Percentiles rank a stretch among this genome's conserved stretches.
These are phyloP conservation scores for Fusarium paranaense DNA, from an alignment of 2,329 filamentous ascomycete species.

Conservation along the genomic window DNA sequence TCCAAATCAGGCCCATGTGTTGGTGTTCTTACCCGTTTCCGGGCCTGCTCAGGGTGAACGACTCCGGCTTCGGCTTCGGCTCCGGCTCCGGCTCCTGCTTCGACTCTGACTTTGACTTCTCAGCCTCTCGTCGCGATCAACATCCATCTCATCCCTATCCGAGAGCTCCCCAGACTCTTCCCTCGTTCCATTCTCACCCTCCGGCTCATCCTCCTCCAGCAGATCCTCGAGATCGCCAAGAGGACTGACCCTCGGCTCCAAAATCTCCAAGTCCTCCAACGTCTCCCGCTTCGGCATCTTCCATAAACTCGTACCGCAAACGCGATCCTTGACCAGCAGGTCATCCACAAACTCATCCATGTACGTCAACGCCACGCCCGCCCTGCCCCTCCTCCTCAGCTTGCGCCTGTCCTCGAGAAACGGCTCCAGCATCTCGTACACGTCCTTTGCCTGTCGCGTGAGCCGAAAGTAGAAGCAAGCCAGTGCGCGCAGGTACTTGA, in stretches of 20 bases:
- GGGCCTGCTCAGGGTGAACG: conserved; percentile 43
- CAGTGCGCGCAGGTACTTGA: conserved; percentile 89
- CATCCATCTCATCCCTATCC: conserved; percentile 54
- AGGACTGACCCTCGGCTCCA: conserved; percentile 88
- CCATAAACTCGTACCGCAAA: conserved; percentile 92
- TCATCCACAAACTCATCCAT: conserved; percentile 97
- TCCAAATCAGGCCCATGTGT: not conserved
- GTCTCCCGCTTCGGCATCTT: conserved; percentile 86
- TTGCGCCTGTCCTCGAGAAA: conserved; percentile 86
- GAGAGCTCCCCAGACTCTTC: conserved; percentile 57
- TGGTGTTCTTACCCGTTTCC: not conserved
- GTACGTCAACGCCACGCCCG: conserved; percentile 80
- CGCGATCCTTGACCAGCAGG: conserved; percentile 85
- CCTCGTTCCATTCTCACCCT: conserved; percentile 44
- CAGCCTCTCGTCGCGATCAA: conserved; percentile 49
- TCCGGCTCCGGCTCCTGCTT: conserved; percentile 25
- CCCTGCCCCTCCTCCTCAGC: conserved; percentile 79
- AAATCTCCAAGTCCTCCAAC: conserved; percentile 87
- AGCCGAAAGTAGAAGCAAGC: conserved; percentile 94
- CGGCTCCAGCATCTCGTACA: conserved; percentile 85
- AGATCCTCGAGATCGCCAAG: conserved; percentile 83
- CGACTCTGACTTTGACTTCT: conserved; percentile 38
- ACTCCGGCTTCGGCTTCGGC: conserved; percentile 32
- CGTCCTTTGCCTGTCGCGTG: conserved; percentile 83
- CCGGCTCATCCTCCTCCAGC: conserved; percentile 67